Percentiles rank a stretch among this genome's conserved stretches.
Evolutionary conservation across 768 basidiomycete species (phyloP).

Genomic region (Panaeolus papilionaceus): DNA sequence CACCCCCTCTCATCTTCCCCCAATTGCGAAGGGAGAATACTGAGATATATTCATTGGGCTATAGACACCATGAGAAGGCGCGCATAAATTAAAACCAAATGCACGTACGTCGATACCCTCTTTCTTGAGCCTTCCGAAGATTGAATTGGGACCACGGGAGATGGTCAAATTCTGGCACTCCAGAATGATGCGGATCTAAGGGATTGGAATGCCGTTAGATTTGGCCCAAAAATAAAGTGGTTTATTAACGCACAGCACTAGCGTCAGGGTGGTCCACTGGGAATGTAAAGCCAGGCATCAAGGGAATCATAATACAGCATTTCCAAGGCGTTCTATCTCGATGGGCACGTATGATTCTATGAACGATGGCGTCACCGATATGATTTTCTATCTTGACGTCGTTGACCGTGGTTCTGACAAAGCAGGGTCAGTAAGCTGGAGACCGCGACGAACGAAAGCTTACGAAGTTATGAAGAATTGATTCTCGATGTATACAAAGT

Average conservation of each 20-base stretch:
- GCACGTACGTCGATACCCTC: constrained; percentile 85
- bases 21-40: constrained; percentile 93
- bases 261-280: constrained; percentile 94
- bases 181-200: constrained; percentile 88
- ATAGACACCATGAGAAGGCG: constrained; percentile 19
- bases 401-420: constrained; percentile 74
- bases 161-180: constrained; percentile 95
- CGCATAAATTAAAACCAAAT: constrained; percentile 14
- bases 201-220: not conserved
- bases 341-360: constrained; percentile 89
- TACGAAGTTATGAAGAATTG: constrained; percentile 93
- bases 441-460: constrained; percentile 32
- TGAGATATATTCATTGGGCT: constrained; percentile 93
- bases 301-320: constrained; percentile 90
- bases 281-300: constrained; percentile 92
- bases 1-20: constrained; percentile 87
- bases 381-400: constrained; percentile 90
- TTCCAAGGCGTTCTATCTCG: constrained; percentile 84
- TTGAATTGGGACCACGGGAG: constrained; percentile 87
- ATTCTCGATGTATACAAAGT: constrained; percentile 98
- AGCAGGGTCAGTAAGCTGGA: constrained; percentile 18
- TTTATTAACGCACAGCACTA: constrained; percentile 68
- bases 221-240: not conserved
- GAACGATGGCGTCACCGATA: constrained; percentile 93
- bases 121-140: constrained; percentile 83